These are phyloP conservation scores for Colletotrichum incanum DNA, from an alignment of 2,329 filamentous ascomycete genomes.

Conservation along the genomic window DNA sequence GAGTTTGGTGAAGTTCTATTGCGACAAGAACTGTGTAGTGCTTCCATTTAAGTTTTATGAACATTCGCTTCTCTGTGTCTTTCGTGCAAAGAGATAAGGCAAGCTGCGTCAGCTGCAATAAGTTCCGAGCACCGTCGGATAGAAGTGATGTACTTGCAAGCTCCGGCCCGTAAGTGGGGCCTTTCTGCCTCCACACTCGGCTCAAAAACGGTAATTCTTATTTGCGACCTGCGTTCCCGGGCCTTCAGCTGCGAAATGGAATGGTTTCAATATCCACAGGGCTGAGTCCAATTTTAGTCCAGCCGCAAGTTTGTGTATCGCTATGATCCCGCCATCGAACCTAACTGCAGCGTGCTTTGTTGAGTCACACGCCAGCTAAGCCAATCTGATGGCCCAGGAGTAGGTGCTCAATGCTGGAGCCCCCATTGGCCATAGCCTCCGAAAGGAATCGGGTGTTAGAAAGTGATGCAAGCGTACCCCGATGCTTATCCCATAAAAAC, in stretches of 20 bases:
- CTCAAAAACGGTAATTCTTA: too few species aligned
- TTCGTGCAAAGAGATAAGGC: not conserved
- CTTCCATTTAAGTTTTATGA: not conserved
- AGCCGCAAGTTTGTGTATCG: not conserved
- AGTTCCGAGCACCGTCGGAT: constrained; percentile 32
- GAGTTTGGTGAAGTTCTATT: not conserved
- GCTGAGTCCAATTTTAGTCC: not conserved
- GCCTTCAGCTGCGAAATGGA: not conserved
- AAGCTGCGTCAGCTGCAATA: not conserved
- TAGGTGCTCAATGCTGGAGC: not conserved
- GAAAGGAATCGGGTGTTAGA: not conserved
- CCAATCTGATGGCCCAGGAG: too few species aligned
- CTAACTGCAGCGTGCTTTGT: not conserved
- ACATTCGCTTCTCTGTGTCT: not conserved
- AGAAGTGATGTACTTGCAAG: not conserved
- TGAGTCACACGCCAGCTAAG: not conserved
- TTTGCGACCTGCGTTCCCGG: not conserved
- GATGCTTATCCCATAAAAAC: not conserved
- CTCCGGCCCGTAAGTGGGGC: not conserved
- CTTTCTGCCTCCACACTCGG: not conserved
- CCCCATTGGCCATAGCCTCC: not conserved
- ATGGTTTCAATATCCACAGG: not conserved
- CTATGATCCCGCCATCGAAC: not conserved
- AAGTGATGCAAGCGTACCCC: not conserved
- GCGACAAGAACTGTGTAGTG: not conserved